Base-by-base conservation (phyloP, 495 filamentous ascomycete species). In the Hypoxylon cercidicola region DNA sequence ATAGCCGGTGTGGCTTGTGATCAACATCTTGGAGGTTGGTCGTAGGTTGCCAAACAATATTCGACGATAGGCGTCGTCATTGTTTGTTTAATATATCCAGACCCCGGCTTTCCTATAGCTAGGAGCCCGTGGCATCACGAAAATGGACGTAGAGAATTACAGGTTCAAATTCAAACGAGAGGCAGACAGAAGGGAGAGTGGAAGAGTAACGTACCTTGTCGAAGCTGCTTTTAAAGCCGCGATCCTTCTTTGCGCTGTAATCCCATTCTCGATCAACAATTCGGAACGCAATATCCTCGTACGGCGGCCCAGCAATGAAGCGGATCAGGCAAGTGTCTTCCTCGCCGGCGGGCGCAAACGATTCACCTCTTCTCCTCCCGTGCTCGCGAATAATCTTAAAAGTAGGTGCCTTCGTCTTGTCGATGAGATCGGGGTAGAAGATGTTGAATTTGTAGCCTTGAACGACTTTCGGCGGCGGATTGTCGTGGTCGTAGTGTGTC, bases 221-320 rank as follows among this genome's bases (percentile, higher is more conserved):
- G 75, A 98, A 99, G 64, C 90, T 95, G 73, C 93, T 97, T 76
- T 88, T 93, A 73, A 98, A 99, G 0, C 95, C 95, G 37, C 96
- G 86, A 63, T 99, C 95, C 62, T 90, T 84, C 78, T 97, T 97
- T 0, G 95, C 93, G 77, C 91, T 94, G 73, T 96, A 98, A 76
- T 99, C 95, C 95, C 95, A 99, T 78, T 99, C 96, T 64, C 95
- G 93, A 73, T 99, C 95, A 44, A 99, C 96, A 69, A 99, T 97
- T 32, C 95, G 87, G 66, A 99, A 99, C 8, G 93, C 96, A 61
- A 99, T 87, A 73, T 99, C 95, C 69, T 98, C 93, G 71, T 99
- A 99, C 7, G 95, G 95, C 1, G 94, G 91, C 4, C 95, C 96
- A 35, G 94, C 93, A 73, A 96, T 90, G 74, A 99, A 99, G 15